These are phyloP conservation scores for Phytophthora syringae DNA, from an alignment of 352 stramenopile genomes.

Conservation along the genomic window DNA sequence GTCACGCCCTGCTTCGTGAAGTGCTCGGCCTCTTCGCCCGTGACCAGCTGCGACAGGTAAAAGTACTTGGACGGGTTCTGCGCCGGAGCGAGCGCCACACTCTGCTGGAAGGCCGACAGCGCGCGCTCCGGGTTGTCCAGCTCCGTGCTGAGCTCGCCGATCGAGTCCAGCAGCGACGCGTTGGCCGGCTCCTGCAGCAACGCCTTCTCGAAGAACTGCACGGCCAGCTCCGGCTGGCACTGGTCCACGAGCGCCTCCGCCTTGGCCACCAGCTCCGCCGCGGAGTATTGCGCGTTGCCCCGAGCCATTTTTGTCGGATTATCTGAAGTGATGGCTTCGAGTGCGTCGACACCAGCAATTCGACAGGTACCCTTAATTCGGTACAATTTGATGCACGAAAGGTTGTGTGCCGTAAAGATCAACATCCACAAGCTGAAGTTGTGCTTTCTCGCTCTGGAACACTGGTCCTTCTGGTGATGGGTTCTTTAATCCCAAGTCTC, in stretches of 20 bases:
- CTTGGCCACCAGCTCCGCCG: slow-evolving; percentile 81
- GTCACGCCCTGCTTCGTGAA: slow-evolving; percentile 77
- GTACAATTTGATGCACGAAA: no score
- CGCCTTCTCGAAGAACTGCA: slow-evolving; percentile 88
- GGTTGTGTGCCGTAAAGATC: no score
- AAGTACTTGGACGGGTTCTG: slow-evolving; percentile 88
- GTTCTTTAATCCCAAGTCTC: no score
- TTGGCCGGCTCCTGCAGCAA: slow-evolving; percentile 74
- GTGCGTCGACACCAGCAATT: background rate
- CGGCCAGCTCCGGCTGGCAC: slow-evolving; percentile 82
- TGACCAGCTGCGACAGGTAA: slow-evolving; percentile 83
- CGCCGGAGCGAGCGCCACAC: slow-evolving; percentile 64
- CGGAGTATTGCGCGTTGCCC: slow-evolving; percentile 52
- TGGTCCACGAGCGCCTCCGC: slow-evolving; percentile 85
- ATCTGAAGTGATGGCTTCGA: slow-evolving; percentile 17
- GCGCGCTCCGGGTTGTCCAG: slow-evolving; percentile 83
- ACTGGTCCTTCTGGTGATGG: no score
- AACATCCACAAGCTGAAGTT: no score
- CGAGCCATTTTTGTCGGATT: slow-evolving; percentile 39
- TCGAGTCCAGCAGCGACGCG: slow-evolving; percentile 70
- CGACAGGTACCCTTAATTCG: no score
- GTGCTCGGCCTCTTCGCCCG: slow-evolving; percentile 73
- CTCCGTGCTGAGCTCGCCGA: slow-evolving; percentile 86
- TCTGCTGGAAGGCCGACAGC: slow-evolving; percentile 73
- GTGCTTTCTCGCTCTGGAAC: no score